Evolutionary conservation across 83 land plant genomes (phyloP).

Genomic region (Larix sibirica): DNA sequence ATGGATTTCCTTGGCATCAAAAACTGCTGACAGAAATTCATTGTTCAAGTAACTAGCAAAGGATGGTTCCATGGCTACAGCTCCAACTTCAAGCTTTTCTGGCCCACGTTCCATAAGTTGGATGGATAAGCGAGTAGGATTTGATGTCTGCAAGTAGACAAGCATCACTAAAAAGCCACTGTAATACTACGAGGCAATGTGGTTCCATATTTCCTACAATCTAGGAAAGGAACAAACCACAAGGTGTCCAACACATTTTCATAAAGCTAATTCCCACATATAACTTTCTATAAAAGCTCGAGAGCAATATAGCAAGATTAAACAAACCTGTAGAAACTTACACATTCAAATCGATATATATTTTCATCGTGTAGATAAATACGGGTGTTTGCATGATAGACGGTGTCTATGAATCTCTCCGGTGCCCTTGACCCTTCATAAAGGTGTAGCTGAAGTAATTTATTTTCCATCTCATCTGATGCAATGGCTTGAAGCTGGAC

Average conservation of each 20-base stretch:
- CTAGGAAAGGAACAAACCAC: not conserved
- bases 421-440: conserved; percentile 80
- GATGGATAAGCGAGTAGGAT: conserved; percentile 52
- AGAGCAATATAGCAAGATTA: conserved; percentile 28
- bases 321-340: conserved; percentile 33
- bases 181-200: not conserved
- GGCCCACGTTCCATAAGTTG: conserved; percentile 69
- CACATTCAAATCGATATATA: conserved; percentile 86
- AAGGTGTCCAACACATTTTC: not conserved
- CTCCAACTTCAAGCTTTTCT: conserved; percentile 70
- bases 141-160: conserved; percentile 38
- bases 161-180: not conserved
- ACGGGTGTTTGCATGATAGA: conserved; percentile 90
- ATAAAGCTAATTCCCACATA: not conserved
- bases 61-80: conserved; percentile 63
- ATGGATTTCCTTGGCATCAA: conserved; percentile 33
- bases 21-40: conserved; percentile 46
- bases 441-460: conserved; percentile 72
- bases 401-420: conserved; percentile 65
- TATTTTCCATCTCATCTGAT: conserved; percentile 81
- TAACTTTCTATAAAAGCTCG: not conserved
- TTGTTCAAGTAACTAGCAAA: conserved; percentile 57
- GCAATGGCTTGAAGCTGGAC: conserved; percentile 82
- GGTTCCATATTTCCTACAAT: not conserved
- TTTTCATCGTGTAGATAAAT: conserved; percentile 85